A percentile compares a stretch with the other conserved stretches of the same genome.
Conservation (phyloP, 768 basidiomycete species). For the Mycena kentingensis region DNA sequence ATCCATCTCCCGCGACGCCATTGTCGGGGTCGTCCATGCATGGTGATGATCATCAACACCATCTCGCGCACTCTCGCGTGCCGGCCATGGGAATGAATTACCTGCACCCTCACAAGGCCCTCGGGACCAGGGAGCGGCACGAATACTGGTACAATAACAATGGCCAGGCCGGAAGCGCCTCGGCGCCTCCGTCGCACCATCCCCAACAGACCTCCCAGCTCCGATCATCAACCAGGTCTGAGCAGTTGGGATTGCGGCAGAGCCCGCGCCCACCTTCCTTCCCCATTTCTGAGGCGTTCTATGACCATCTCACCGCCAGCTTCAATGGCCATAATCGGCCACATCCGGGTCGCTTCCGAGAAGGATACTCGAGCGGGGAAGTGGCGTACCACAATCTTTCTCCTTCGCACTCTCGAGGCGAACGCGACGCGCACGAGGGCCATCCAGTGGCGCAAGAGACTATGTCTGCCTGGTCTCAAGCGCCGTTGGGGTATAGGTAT, state of each 20-base stretch:
- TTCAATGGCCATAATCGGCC: constrained; percentile 7
- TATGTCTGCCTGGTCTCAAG: no score
- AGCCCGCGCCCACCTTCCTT: constrained; percentile 7
- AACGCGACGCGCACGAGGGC: no score
- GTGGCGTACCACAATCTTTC: no score
- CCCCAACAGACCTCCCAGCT: neutral
- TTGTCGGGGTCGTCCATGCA: constrained; percentile 4
- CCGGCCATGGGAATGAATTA: constrained; percentile 9
- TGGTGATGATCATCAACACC: neutral
- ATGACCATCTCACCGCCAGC: constrained; percentile 18
- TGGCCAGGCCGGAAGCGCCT: neutral
- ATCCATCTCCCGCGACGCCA: constrained; percentile 7
- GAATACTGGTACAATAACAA: constrained; percentile 13
- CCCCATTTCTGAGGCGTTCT: constrained; percentile 22
- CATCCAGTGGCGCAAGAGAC: no score
- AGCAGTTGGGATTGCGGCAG: neutral
- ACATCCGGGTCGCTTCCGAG: constrained; percentile 27
- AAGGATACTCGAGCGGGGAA: constrained; percentile 17
- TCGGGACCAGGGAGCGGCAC: neutral
- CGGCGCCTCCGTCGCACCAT: no score
- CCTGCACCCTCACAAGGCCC: neutral
- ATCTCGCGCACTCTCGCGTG: neutral
- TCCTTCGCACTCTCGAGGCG: no score
- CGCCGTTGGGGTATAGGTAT: no score
- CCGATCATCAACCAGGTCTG: neutral